A percentile compares a stretch with the other conserved stretches of the same genome.
These are phyloP conservation scores for Hypoxylon fragiforme DNA, from an alignment of 495 filamentous ascomycete genomes.

Conservation along the genomic window DNA sequence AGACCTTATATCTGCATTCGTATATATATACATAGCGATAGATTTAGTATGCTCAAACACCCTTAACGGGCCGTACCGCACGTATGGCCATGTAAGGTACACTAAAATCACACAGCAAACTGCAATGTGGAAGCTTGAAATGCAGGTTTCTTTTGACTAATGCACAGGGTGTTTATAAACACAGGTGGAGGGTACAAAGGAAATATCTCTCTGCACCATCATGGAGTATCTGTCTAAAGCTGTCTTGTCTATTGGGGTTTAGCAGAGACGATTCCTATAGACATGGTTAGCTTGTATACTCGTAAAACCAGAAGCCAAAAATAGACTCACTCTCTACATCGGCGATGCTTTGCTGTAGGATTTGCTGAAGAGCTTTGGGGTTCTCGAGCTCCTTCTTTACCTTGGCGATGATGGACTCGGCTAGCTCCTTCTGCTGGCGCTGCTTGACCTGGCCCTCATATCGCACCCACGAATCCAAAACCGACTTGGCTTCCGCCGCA, in stretches of 20 bases:
- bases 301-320: background rate
- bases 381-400: slow-evolving; percentile 98
- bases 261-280: slow-evolving; percentile 55
- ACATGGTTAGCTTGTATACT: slow-evolving; percentile 29
- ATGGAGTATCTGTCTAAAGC: slow-evolving; percentile 42
- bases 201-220: slow-evolving; percentile 43
- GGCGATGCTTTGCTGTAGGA: slow-evolving; percentile 89
- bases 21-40: no score
- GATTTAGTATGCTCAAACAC: no score
- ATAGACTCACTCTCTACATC: slow-evolving; percentile 90
- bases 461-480: slow-evolving; percentile 96
- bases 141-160: slow-evolving; percentile 40
- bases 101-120: slow-evolving; percentile 3
- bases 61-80: no score
- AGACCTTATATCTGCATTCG: no score
- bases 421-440: slow-evolving; percentile 94
- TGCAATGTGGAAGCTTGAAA: slow-evolving; percentile 12
- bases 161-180: slow-evolving; percentile 45
- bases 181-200: slow-evolving; percentile 46
- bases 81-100: no score
- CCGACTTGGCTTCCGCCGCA: slow-evolving; percentile 86
- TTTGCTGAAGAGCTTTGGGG: slow-evolving; percentile 91
- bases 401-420: slow-evolving; percentile 89
- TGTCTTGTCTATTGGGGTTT: slow-evolving; percentile 56
- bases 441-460: slow-evolving; percentile 99